phyloP scores from a whole-genome alignment of 129 eudicot genomes.

The Flaveria sonorensis region DNA sequence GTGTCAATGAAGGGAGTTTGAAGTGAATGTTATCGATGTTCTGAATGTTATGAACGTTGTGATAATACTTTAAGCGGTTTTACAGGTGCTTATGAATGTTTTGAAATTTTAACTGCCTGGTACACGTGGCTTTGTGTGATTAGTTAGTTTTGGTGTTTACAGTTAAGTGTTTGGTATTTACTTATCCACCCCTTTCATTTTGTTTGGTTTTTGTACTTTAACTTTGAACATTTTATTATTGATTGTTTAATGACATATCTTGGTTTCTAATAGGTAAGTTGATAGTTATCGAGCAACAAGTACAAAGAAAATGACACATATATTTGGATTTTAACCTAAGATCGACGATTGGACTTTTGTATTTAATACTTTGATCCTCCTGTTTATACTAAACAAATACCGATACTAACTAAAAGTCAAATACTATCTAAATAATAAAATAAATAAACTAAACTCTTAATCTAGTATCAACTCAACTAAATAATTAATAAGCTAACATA shows the following conservation, averaged over 20 bases:
- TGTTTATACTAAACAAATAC: too few relatives aligned
- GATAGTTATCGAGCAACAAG: too few relatives aligned
- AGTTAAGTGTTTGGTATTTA: background rate
- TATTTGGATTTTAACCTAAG: too few relatives aligned
- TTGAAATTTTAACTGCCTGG: constrained; percentile 37
- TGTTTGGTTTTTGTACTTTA: background rate
- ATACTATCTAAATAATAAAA: too few relatives aligned
- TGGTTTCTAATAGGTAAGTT: too few relatives aligned
- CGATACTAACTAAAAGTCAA: too few relatives aligned
- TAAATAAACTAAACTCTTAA: too few relatives aligned
- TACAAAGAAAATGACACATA: too few relatives aligned
- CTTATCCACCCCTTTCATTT: background rate
- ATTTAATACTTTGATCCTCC: too few relatives aligned
- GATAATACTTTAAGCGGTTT: constrained; percentile 19
- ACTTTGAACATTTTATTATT: background rate
- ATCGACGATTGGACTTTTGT: too few relatives aligned
- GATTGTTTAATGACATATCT: background rate
- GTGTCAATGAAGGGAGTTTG: constrained; percentile 2
- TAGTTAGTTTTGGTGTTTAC: background rate
- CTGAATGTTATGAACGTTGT: constrained; percentile 10
- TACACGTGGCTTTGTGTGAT: constrained; percentile 32
- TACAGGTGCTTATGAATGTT: constrained; percentile 9
- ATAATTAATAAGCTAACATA: too few relatives aligned
- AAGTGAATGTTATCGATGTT: background rate
- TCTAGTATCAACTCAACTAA: too few relatives aligned